A percentile compares a stretch with the other conserved stretches of the same genome.
Evolutionary conservation across 2,329 filamentous ascomycete species (phyloP).

Genomic region (Sporothrix protearum): DNA sequence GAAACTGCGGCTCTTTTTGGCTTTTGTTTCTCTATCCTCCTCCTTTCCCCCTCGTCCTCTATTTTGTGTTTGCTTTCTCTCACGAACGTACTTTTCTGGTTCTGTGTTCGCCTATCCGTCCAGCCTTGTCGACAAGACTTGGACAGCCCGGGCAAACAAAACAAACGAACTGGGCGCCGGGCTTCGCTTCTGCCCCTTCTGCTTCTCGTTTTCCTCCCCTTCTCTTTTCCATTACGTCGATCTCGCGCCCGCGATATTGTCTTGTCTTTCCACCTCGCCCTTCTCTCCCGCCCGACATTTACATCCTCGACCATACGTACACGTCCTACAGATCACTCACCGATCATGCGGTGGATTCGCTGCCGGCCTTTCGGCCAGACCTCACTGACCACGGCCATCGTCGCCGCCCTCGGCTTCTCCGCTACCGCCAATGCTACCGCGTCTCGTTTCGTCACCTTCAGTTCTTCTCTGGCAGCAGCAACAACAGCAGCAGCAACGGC

Average conservation of each 20-base stretch:
- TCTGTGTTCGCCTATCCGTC: not conserved
- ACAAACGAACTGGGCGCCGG: not conserved
- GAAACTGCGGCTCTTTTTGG: not conserved
- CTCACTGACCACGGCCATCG: slow-evolving; percentile 7
- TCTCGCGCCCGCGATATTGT: not conserved
- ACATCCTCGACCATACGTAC: not conserved
- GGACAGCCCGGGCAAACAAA: not conserved
- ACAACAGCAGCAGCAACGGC: too few species aligned
- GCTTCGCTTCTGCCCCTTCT: not conserved
- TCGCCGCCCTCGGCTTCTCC: not conserved
- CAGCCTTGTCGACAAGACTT: not conserved
- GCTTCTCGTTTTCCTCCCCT: not conserved
- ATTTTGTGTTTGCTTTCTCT: not conserved
- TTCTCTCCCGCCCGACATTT: not conserved
- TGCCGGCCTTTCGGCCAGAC: not conserved
- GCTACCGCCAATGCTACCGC: not conserved
- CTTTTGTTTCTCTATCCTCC: not conserved
- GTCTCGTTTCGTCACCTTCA: not conserved
- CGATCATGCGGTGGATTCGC: not conserved
- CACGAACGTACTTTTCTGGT: not conserved
- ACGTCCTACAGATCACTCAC: not conserved
- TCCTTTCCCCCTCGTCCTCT: not conserved
- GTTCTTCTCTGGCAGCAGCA: not conserved
- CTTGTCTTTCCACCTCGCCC: not conserved
- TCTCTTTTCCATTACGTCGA: not conserved